Evolutionary conservation across 2,329 filamentous ascomycete species (phyloP), one percentile per base, ranked within the genome.

Genomic region (Xylaria multiplex): DNA sequence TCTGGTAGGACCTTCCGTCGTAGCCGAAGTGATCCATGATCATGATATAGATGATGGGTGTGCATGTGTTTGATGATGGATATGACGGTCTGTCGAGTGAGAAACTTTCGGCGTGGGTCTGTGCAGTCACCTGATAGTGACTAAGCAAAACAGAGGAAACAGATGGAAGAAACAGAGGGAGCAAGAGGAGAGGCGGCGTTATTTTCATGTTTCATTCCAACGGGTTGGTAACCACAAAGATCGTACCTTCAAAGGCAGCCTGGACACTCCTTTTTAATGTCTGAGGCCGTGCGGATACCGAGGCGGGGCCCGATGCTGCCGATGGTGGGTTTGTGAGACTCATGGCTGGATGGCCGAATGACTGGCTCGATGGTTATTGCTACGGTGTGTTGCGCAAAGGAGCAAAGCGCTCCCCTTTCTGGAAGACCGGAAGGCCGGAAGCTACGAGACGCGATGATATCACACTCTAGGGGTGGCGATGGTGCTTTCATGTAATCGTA

Each of bases 231-330:
- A 16, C 54, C 30, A 55, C 3, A 68, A 62, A 46, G 27, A 65
- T 58, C 65, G 48, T 81, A 88, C 87, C 86, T 79, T 89, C 85
- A 80, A 89, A 88, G 43, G 85, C 83, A 67, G 86, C 82, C 77
- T 88, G 86, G 62, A 87, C 85, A 71, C 82, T 87, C 74, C 86
- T 82, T 79, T 89, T 89, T 61, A 88, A 77, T 32, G 79, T 80
- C 72, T 84, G 83, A 66, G 77, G 79, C 67, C 81, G 79, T 58
- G 78, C 76, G 65, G 81, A 81, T 50, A 73, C 80, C 63, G 84
- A 85, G 46, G 80, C 80, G 59, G 84, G 81, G 56, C 81, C 83
- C 72, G 83, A 83, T 42, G 82, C 79, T 69, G 76, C 83, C 70
- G 85, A 83, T 50, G 84, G 78, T 65, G 84, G 84, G 76, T 86